A percentile compares a stretch with the other conserved stretches of the same genome.
These are phyloP conservation scores for Podaxis sp. DNA, from an alignment of 768 basidiomycete genomes.

Conservation along the genomic window DNA sequence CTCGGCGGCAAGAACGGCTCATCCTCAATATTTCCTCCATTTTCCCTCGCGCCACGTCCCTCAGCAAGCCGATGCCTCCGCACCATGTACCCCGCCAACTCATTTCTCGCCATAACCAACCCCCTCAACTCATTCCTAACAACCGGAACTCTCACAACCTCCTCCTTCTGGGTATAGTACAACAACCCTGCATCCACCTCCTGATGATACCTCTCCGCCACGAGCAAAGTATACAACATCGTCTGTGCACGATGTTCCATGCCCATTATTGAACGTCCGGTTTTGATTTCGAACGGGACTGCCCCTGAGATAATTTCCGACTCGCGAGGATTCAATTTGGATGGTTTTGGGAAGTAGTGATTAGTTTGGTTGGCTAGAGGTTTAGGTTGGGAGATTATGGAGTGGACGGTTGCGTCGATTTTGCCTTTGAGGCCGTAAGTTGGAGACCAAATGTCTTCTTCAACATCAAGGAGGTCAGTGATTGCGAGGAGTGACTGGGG, in stretches of 20 bases:
- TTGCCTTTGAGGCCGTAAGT: conserved; percentile 95
- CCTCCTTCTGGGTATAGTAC: conserved; percentile 92
- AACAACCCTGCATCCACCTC: conserved; percentile 81
- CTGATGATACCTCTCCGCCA: conserved; percentile 86
- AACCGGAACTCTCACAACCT: conserved; percentile 75
- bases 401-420: conserved; percentile 80
- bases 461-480: conserved; percentile 75
- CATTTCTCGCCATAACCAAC: conserved; percentile 79
- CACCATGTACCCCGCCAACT: conserved; percentile 75
- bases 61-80: conserved; percentile 17
- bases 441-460: conserved; percentile 98
- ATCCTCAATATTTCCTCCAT: conserved; percentile 20
- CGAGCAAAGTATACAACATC: conserved; percentile 91
- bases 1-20: conserved; percentile 78
- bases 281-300: conserved; percentile 95
- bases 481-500: conserved; percentile 66
- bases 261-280: conserved; percentile 69
- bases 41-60: conserved; percentile 8
- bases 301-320: conserved; percentile 33
- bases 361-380: conserved; percentile 16
- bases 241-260: conserved; percentile 98
- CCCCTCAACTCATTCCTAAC: conserved; percentile 82
- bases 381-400: conserved; percentile 10
- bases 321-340: not conserved
- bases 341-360: conserved; percentile 14